Percentiles rank a stretch among this genome's conserved stretches.
Evolutionary conservation across 306 rosid genomes (phyloP).

Genomic region (Echinosophora koreensis): DNA sequence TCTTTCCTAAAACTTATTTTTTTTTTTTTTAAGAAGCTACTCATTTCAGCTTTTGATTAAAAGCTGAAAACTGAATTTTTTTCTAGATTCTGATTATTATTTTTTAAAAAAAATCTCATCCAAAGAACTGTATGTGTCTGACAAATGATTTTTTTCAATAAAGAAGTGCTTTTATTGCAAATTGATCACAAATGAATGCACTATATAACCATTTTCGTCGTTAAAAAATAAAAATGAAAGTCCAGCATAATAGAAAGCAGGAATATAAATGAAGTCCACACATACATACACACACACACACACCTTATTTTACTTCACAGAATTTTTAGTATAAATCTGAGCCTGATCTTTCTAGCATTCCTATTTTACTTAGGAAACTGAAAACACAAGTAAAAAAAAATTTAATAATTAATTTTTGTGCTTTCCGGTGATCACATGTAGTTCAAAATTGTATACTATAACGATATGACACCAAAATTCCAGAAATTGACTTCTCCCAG

Average conservation of each 20-base stretch:
- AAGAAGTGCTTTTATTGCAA: too few species aligned
- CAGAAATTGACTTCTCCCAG: not conserved
- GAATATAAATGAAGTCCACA: not conserved
- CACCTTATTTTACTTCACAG: not conserved
- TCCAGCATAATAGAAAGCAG: not conserved
- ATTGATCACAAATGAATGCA: too few species aligned
- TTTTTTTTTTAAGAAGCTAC: too few species aligned
- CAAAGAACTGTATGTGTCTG: too few species aligned
- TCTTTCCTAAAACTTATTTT: too few species aligned
- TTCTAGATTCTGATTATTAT: too few species aligned
- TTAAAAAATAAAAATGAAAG: not conserved
- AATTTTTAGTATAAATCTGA: not conserved
- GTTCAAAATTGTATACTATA: not conserved
- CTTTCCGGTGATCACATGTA: not conserved
- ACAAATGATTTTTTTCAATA: too few species aligned
- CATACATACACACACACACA: not conserved
- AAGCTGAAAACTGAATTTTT: too few species aligned
- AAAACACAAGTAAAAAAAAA: not conserved
- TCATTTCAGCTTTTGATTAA: too few species aligned
- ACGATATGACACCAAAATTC: not conserved
- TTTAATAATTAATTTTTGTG: not conserved
- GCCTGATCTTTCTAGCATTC: not conserved
- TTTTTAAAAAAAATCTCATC: too few species aligned
- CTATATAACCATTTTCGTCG: not conserved
- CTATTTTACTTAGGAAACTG: not conserved